These are phyloP conservation scores for Colletotrichum sp. DNA, from an alignment of 2,329 filamentous ascomycete species.

Conservation along the genomic window DNA sequence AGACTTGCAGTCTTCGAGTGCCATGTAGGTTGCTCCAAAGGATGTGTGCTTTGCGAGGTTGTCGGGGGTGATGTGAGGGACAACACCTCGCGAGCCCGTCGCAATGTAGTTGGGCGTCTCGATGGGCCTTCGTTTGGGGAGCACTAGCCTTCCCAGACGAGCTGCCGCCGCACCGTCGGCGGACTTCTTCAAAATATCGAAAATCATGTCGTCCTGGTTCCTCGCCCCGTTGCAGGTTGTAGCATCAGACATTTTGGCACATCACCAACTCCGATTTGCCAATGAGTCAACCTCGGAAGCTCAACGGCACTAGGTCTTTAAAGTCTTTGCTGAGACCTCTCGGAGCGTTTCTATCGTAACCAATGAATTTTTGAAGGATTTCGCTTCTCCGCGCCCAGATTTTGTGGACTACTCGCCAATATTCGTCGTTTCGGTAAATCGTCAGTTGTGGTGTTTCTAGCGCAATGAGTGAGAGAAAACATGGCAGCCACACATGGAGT, in stretches of 20 bases:
- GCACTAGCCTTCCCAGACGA: slow-evolving; percentile 69
- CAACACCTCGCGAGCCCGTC: slow-evolving; percentile 79
- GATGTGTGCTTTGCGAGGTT: slow-evolving; percentile 69
- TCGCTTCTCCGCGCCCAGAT: not conserved
- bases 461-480: not conserved
- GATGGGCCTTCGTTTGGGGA: slow-evolving; percentile 68
- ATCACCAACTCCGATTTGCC: not conserved
- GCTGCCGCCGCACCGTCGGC: slow-evolving; percentile 49
- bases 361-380: not conserved
- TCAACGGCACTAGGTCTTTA: not conserved
- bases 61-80: slow-evolving; percentile 92
- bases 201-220: slow-evolving; percentile 37
- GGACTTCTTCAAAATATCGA: slow-evolving; percentile 51
- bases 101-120: slow-evolving; percentile 84
- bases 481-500: not conserved
- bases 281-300: not conserved
- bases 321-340: not conserved
- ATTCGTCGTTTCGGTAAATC: not conserved
- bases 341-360: not conserved
- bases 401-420: not conserved
- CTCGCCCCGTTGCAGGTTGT: slow-evolving; percentile 14
- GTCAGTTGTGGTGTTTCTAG: slow-evolving; percentile 10
- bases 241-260: slow-evolving; percentile 24
- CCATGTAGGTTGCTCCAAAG: slow-evolving; percentile 76
- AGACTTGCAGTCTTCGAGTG: slow-evolving; percentile 87